Evolutionary conservation across 306 rosid genomes (phyloP).

Genomic region (Gastrolobium bilobum): DNA sequence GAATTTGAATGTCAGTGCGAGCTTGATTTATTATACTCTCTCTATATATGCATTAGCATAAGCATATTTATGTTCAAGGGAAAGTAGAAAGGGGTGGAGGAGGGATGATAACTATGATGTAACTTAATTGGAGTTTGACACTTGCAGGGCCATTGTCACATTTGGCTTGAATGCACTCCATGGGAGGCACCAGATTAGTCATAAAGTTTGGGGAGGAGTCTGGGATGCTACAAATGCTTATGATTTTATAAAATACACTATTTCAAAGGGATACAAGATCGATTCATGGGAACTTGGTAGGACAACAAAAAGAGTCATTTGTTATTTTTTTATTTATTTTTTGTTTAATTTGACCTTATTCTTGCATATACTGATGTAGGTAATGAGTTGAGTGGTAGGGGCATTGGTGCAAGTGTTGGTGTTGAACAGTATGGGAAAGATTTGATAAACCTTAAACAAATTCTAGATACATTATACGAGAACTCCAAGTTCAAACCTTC

Average conservation of each 20-base stretch:
- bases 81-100: not conserved
- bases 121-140: slow-evolving; percentile 36
- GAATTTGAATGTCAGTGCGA: slow-evolving; percentile 14
- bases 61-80: slow-evolving; percentile 7
- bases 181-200: slow-evolving; percentile 72
- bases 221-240: slow-evolving; percentile 83
- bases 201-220: slow-evolving; percentile 77
- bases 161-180: slow-evolving; percentile 92
- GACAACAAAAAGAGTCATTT: slow-evolving; percentile 35
- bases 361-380: slow-evolving; percentile 61
- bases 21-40: slow-evolving; percentile 2
- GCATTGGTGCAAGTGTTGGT: slow-evolving; percentile 80
- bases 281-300: slow-evolving; percentile 98
- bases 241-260: slow-evolving; percentile 78
- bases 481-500: slow-evolving; percentile 68
- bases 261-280: slow-evolving; percentile 80
- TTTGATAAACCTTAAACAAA: slow-evolving; percentile 67
- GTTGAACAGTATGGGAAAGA: slow-evolving; percentile 89
- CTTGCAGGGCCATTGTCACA: slow-evolving; percentile 79
- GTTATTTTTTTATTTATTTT: not conserved
- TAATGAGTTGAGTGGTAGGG: slow-evolving; percentile 90
- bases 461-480: slow-evolving; percentile 61
- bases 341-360: slow-evolving; percentile 43
- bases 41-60: slow-evolving; percentile 6
- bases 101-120: not conserved